Evolutionary conservation across 2,329 filamentous ascomycete species (phyloP).

Genomic region (Curvularia spicifera): DNA sequence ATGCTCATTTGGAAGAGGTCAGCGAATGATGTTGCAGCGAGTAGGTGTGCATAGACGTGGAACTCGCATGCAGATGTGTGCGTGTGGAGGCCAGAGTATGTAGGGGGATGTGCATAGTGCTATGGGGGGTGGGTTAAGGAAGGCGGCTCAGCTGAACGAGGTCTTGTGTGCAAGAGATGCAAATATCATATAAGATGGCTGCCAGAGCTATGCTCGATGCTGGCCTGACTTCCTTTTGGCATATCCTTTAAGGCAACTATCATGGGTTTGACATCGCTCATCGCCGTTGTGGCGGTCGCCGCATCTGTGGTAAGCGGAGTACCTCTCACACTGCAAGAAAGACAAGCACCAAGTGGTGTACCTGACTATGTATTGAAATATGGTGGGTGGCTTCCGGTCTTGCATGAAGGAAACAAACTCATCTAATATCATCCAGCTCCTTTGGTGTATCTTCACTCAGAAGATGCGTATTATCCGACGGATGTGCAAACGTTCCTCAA

Average conservation of each 20-base stretch:
- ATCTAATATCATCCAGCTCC: conserved; percentile 46
- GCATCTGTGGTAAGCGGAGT: conserved; percentile 25
- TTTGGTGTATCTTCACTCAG: conserved; percentile 53
- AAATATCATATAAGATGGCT: not conserved
- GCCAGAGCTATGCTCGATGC: not conserved
- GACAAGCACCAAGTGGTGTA: conserved; percentile 36
- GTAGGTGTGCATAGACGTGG: conserved; percentile 10
- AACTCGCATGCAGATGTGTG: not conserved
- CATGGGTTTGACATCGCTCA: conserved; percentile 22
- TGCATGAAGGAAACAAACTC: not conserved
- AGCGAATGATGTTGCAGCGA: conserved; percentile 5
- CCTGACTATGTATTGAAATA: conserved; percentile 50
- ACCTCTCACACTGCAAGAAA: conserved; percentile 25
- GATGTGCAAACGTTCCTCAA: conserved; percentile 52
- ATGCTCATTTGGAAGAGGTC: not conserved
- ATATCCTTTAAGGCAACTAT: conserved; percentile 4
- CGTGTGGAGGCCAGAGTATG: conserved; percentile 1
- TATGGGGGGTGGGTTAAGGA: not conserved
- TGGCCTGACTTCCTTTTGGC: not conserved
- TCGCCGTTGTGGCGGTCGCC: conserved; percentile 18
- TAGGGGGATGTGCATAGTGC: conserved; percentile 3
- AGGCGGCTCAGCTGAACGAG: conserved; percentile 8
- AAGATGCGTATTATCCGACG: conserved; percentile 53
- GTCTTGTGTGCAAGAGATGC: conserved; percentile 10
- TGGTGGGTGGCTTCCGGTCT: conserved; percentile 32